Evolutionary conservation across 352 stramenopile genomes (phyloP).

Genomic region (Globisporangium barbulae): DNA sequence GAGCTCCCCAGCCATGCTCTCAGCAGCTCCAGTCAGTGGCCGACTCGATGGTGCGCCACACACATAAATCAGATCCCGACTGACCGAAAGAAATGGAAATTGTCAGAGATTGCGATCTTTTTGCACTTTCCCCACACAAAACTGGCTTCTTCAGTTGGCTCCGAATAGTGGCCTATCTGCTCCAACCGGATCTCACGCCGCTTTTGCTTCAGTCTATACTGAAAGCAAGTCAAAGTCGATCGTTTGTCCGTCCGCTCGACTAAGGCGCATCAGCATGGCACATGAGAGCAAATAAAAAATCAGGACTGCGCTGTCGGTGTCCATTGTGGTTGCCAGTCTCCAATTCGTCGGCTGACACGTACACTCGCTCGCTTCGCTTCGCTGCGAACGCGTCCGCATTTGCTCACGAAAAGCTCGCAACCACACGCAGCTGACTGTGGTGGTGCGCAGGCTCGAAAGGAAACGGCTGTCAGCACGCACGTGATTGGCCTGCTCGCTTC

Average conservation of each 20-base stretch:
- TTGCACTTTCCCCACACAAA: no score
- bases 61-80: no score
- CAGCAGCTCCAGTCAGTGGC: no score
- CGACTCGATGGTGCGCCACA: no score
- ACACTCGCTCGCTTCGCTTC: no score
- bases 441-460: not conserved
- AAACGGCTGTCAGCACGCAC: slow-evolving; percentile 2
- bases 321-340: not conserved
- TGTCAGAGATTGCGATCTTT: no score
- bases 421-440: not conserved
- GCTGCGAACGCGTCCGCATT: not conserved
- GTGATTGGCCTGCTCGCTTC: not conserved
- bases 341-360: not conserved
- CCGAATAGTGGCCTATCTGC: not conserved
- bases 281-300: not conserved
- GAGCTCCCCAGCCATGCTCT: no score
- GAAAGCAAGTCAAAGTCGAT: not conserved
- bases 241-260: not conserved
- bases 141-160: not conserved
- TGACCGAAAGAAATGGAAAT: no score
- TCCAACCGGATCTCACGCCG: not conserved
- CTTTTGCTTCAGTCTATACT: not conserved
- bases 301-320: not conserved
- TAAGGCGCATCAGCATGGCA: not conserved
- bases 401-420: not conserved